These are phyloP conservation scores for Clonostachys chloroleuca DNA, from an alignment of 2,329 filamentous ascomycete species.

Conservation along the genomic window DNA sequence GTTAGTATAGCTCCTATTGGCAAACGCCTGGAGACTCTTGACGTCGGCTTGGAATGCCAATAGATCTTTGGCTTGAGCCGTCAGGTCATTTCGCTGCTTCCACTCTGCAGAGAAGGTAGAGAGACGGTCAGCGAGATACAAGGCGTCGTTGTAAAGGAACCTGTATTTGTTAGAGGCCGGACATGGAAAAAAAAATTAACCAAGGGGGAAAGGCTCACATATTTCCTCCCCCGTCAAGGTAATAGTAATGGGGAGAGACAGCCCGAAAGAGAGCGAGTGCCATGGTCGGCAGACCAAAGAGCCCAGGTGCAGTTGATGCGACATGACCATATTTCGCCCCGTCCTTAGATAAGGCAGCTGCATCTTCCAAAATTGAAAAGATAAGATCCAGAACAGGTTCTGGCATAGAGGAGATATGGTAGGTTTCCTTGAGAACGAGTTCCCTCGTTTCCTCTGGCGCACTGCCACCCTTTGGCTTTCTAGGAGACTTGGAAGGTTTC, in stretches of 20 bases:
- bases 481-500: slow-evolving; percentile 4
- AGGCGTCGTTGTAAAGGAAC: slow-evolving; percentile 65
- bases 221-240: slow-evolving; percentile 54
- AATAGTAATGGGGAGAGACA: slow-evolving; percentile 71
- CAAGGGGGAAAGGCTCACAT: slow-evolving; percentile 42
- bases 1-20: slow-evolving; percentile 55
- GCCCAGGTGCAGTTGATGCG: slow-evolving; percentile 60
- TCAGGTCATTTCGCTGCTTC: slow-evolving; percentile 49
- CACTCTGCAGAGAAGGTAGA: slow-evolving; percentile 42
- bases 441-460: slow-evolving; percentile 43
- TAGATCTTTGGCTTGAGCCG: slow-evolving; percentile 44
- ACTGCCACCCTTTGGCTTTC: not conserved
- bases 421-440: slow-evolving; percentile 77
- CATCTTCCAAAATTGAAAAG: slow-evolving; percentile 54
- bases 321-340: slow-evolving; percentile 52
- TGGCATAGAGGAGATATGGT: slow-evolving; percentile 84
- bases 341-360: slow-evolving; percentile 51
- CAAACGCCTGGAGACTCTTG: slow-evolving; percentile 54
- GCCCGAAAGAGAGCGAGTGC: slow-evolving; percentile 76
- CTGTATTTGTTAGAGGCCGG: slow-evolving; percentile 20
- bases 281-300: slow-evolving; percentile 69
- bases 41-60: slow-evolving; percentile 57
- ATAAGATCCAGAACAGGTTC: slow-evolving; percentile 70
- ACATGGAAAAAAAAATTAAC: not conserved
- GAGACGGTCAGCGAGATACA: slow-evolving; percentile 56